Conservation (phyloP, 371 early-diverging fungal species). For the Coemansia sp. region DNA sequence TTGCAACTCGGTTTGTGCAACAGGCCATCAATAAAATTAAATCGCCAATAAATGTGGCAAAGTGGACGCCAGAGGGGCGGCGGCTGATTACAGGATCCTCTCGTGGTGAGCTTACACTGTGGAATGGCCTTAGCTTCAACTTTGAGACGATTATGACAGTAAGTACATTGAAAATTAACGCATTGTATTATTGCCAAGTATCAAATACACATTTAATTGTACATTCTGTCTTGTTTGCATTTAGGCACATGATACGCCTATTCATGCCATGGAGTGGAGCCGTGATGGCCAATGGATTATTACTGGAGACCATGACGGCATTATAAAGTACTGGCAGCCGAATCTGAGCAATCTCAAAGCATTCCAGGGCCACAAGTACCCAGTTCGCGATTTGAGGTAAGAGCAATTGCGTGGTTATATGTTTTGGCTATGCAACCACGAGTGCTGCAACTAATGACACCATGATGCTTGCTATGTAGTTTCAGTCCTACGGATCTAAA, state of each 20-base stretch:
- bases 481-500: conserved; percentile 93
- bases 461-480: conserved; percentile 43
- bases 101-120: conserved; percentile 98
- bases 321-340: conserved; percentile 99
- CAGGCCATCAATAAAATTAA: conserved; percentile 97
- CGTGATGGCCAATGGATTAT: conserved; percentile 97
- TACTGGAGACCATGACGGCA: conserved; percentile 94
- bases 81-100: conserved; percentile 97
- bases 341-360: conserved; percentile 98
- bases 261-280: conserved; percentile 98
- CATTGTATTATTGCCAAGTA: too few species aligned
- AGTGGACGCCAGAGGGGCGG: conserved; percentile 99
- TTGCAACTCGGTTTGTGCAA: conserved; percentile 94
- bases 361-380: conserved; percentile 91
- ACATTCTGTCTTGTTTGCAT: neutral
- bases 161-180: conserved; percentile 1
- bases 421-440: neutral
- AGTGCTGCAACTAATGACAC: neutral
- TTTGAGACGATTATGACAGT: conserved; percentile 99
- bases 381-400: conserved; percentile 81
- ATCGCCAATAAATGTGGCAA: conserved; percentile 94
- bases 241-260: conserved; percentile 90
- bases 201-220: neutral
- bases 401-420: neutral
- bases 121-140: conserved; percentile 99